These are phyloP conservation scores for Achaetomiella virescens DNA, from an alignment of 495 filamentous ascomycete species.

Conservation along the genomic window DNA sequence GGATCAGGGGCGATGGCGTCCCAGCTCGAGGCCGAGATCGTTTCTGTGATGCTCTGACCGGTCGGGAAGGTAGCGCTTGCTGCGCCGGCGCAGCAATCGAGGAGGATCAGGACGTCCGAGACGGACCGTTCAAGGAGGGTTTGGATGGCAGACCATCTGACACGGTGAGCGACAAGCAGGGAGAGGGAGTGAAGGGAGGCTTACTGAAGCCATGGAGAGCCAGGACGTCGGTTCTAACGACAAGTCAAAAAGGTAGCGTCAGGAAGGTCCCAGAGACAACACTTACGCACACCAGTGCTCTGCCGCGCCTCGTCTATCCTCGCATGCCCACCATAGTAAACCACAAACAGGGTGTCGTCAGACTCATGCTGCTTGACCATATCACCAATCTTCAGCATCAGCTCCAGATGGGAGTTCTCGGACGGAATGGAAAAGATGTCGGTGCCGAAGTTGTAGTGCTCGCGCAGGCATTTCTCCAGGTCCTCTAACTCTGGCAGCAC, in stretches of 20 bases:
- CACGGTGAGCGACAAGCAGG: neutral
- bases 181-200: neutral
- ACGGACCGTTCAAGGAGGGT: constrained; percentile 46
- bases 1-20: constrained; percentile 47
- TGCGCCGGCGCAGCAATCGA: constrained; percentile 50
- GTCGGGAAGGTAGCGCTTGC: constrained; percentile 45
- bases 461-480: constrained; percentile 42
- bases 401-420: constrained; percentile 42
- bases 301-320: constrained; percentile 46
- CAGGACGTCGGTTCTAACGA: constrained; percentile 29
- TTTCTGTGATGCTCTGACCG: constrained; percentile 46
- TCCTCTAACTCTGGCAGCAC: constrained; percentile 47
- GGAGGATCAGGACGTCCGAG: constrained; percentile 47
- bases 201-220: constrained; percentile 40
- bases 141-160: constrained; percentile 48
- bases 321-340: constrained; percentile 52
- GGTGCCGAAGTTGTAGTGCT: constrained; percentile 43
- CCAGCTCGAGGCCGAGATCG: constrained; percentile 49
- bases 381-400: constrained; percentile 44
- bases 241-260: neutral
- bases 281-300: constrained; percentile 50
- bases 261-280: neutral
- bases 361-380: constrained; percentile 47
- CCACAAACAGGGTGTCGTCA: constrained; percentile 43
- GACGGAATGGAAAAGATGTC: constrained; percentile 47